Evolutionary conservation across 495 filamentous ascomycete species (phyloP).

Genomic region (Penicillium roqueforti): DNA sequence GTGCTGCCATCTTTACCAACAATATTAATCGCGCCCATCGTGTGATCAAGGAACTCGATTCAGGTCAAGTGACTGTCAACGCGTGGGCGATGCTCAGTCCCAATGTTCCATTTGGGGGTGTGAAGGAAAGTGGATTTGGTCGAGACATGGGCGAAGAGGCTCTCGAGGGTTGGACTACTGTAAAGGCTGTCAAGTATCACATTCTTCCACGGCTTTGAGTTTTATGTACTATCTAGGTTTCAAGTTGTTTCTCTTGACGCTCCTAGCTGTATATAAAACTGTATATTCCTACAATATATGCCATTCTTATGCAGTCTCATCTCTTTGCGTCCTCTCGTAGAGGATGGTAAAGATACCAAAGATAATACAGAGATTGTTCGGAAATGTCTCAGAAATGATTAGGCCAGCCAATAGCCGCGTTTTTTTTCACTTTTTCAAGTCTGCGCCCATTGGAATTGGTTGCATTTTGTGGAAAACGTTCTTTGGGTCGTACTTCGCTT

Average conservation of each 20-base stretch:
- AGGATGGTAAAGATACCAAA: background rate
- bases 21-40: conserved; percentile 73
- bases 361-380: background rate
- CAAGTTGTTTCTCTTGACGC: too few relatives aligned
- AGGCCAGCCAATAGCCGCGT: background rate
- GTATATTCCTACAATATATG: too few relatives aligned
- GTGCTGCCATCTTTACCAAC: conserved; percentile 75
- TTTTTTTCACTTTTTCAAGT: background rate
- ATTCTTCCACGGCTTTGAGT: conserved; percentile 20
- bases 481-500: conserved; percentile 51
- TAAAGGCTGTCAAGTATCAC: conserved; percentile 26
- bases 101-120: conserved; percentile 48
- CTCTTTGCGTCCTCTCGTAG: background rate
- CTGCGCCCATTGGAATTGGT: conserved; percentile 9
- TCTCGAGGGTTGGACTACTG: conserved; percentile 23
- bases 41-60: conserved; percentile 72
- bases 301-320: background rate
- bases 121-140: conserved; percentile 54
- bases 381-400: background rate
- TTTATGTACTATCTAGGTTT: background rate
- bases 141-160: conserved; percentile 40
- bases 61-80: conserved; percentile 48
- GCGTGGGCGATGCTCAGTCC: conserved; percentile 22
- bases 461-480: conserved; percentile 53
- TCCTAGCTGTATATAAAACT: background rate